Evolutionary conservation across 495 filamentous ascomycete genomes (phyloP).

Genomic region (Lophiotrema nucula): DNA sequence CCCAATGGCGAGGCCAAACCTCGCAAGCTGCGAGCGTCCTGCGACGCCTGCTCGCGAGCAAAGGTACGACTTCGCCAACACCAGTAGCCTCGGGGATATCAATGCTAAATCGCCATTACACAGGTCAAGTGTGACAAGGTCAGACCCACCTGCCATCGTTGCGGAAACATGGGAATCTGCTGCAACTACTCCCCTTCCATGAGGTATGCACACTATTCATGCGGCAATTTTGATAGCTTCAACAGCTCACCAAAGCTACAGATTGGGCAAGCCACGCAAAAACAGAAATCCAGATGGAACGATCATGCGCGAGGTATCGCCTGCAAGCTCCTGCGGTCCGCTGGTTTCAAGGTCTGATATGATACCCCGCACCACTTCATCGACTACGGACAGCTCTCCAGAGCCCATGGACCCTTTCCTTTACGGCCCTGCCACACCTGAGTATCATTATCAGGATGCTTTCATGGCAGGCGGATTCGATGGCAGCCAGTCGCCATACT

Average conservation of each 20-base stretch:
- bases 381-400: slow-evolving; percentile 28
- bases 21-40: slow-evolving; percentile 34
- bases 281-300: slow-evolving; percentile 30
- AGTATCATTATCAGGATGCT: slow-evolving; percentile 29
- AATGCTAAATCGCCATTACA: too few species aligned
- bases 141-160: slow-evolving; percentile 32
- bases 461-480: slow-evolving; percentile 27
- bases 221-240: too few species aligned
- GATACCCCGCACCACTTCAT: slow-evolving; percentile 26
- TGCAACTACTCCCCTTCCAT: slow-evolving; percentile 36
- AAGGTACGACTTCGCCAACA: slow-evolving; percentile 15
- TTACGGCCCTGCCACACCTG: slow-evolving; percentile 28
- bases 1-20: slow-evolving; percentile 26
- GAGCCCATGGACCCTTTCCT: slow-evolving; percentile 32
- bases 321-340: slow-evolving; percentile 24
- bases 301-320: slow-evolving; percentile 30
- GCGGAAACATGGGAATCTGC: slow-evolving; percentile 34
- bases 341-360: slow-evolving; percentile 25
- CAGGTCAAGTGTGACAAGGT: slow-evolving; percentile 34
- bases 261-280: slow-evolving; percentile 32
- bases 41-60: slow-evolving; percentile 32
- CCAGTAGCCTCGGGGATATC: too few species aligned
- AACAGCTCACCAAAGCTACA: slow-evolving; percentile 14
- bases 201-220: slow-evolving; percentile 18
- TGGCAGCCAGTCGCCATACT: slow-evolving; percentile 29